Evolutionary conservation across 352 stramenopile genomes (phyloP).

Genomic region (Globisporangium nagaii): DNA sequence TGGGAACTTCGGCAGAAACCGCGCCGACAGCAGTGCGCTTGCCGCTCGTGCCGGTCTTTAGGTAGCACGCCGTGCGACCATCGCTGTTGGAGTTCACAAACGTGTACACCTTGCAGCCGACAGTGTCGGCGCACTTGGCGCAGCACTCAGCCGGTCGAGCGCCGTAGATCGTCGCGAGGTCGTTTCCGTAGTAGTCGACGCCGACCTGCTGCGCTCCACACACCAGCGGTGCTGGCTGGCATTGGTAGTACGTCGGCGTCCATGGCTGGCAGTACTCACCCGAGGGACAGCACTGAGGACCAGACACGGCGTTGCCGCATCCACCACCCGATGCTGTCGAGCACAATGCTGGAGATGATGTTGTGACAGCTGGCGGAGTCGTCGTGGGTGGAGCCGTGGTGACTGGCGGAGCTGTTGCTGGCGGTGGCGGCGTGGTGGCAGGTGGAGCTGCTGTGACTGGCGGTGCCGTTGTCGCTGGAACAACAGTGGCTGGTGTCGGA

Average conservation of each 20-base stretch:
- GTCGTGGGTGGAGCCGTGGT: too few species aligned
- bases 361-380: too few species aligned
- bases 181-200: not conserved
- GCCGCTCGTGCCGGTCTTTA: not conserved
- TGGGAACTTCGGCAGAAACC: not conserved
- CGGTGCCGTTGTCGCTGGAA: not conserved
- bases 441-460: too few species aligned
- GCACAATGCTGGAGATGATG: too few species aligned
- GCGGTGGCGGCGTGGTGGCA: too few species aligned
- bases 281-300: not conserved
- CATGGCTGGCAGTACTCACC: constrained; percentile 5
- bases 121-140: constrained; percentile 30
- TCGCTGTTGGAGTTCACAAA: constrained; percentile 27
- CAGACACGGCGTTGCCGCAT: not conserved
- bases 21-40: not conserved
- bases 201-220: not conserved
- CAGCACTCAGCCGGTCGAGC: constrained; percentile 20
- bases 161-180: constrained; percentile 3
- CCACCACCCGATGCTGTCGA: not conserved
- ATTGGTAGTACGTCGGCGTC: constrained; percentile 4
- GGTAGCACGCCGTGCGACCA: constrained; percentile 9
- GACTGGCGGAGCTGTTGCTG: too few species aligned
- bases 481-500: not conserved
- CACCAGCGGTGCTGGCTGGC: not conserved
- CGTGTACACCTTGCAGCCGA: constrained; percentile 48